A percentile compares a stretch with the other conserved stretches of the same genome.
phyloP scores from a whole-genome alignment of 345 rosid species.

The Hibiscus tridactylites region DNA sequence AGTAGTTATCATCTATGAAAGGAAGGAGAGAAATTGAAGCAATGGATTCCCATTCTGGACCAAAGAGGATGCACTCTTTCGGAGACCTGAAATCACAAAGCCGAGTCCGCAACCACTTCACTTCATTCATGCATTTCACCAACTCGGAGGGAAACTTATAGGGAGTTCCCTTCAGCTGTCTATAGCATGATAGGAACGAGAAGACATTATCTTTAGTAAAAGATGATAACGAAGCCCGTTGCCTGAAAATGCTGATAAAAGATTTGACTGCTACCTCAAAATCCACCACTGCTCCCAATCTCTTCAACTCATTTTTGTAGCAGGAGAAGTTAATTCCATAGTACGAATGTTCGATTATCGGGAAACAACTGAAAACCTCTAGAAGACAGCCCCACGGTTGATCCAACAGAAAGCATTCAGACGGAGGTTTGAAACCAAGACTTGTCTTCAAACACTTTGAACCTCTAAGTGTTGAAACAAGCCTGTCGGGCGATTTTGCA shows the following conservation, averaged over 20 bases:
- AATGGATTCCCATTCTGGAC: constrained; percentile 49
- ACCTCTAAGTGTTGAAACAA: constrained; percentile 19
- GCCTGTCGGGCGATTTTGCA: neutral
- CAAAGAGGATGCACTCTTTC: constrained; percentile 43
- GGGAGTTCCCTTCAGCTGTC: constrained; percentile 17
- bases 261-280: constrained; percentile 34
- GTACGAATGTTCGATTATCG: constrained; percentile 30
- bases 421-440: constrained; percentile 36
- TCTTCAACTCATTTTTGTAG: constrained; percentile 33
- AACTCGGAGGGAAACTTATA: constrained; percentile 25
- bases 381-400: constrained; percentile 52
- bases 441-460: constrained; percentile 43
- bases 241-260: constrained; percentile 31
- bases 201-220: constrained; percentile 25
- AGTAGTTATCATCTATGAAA: constrained; percentile 44
- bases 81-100: constrained; percentile 53
- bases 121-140: constrained; percentile 26
- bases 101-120: constrained; percentile 48
- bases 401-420: constrained; percentile 46
- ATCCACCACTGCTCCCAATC: constrained; percentile 38
- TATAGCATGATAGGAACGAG: constrained; percentile 41
- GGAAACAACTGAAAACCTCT: constrained; percentile 35
- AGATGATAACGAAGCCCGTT: constrained; percentile 21
- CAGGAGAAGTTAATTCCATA: constrained; percentile 26
- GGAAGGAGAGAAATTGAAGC: constrained; percentile 47